A percentile compares a stretch with the other conserved stretches of the same genome.
phyloP scores from a whole-genome alignment of 495 filamentous ascomycete genomes.

The Gamarada debralockiae region DNA sequence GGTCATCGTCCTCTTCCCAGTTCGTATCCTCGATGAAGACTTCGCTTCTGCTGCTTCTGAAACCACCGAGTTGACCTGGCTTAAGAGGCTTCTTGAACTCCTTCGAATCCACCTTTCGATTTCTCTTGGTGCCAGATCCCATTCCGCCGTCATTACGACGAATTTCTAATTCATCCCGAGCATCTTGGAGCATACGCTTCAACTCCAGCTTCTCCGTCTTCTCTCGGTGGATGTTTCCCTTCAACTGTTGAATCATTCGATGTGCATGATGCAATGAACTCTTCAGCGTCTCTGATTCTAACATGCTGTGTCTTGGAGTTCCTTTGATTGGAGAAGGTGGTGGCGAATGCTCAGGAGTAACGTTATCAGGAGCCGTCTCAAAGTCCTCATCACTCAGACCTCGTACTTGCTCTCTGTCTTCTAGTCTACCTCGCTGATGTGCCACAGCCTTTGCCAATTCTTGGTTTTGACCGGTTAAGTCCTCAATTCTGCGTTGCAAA shows the following conservation, averaged over 20 bases:
- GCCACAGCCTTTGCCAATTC: constrained; percentile 79
- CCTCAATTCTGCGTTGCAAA: constrained; percentile 78
- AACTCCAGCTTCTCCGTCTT: constrained; percentile 97
- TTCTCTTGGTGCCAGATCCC: constrained; percentile 52
- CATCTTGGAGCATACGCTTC: constrained; percentile 92
- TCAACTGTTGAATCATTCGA: constrained; percentile 90
- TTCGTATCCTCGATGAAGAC: constrained; percentile 74
- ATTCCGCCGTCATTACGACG: constrained; percentile 55
- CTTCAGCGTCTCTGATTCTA: constrained; percentile 92
- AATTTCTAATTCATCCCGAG: constrained; percentile 86
- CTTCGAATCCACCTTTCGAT: constrained; percentile 65
- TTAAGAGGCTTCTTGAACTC: constrained; percentile 72
- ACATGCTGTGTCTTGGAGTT: constrained; percentile 80
- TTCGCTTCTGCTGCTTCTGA: constrained; percentile 72
- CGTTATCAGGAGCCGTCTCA: constrained; percentile 60
- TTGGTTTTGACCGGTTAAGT: constrained; percentile 80
- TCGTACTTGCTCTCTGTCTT: constrained; percentile 56
- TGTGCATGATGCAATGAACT: constrained; percentile 93
- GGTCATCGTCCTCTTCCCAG: constrained; percentile 79
- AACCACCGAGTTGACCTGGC: constrained; percentile 70
- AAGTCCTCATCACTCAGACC: constrained; percentile 59
- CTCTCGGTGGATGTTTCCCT: constrained; percentile 91
- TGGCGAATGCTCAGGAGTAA: constrained; percentile 84
- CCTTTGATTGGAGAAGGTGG: constrained; percentile 87
- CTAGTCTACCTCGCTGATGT: constrained; percentile 63